Base-by-base conservation (phyloP, 2,329 filamentous ascomycete genomes). In the Cladophialophora yegresii region DNA sequence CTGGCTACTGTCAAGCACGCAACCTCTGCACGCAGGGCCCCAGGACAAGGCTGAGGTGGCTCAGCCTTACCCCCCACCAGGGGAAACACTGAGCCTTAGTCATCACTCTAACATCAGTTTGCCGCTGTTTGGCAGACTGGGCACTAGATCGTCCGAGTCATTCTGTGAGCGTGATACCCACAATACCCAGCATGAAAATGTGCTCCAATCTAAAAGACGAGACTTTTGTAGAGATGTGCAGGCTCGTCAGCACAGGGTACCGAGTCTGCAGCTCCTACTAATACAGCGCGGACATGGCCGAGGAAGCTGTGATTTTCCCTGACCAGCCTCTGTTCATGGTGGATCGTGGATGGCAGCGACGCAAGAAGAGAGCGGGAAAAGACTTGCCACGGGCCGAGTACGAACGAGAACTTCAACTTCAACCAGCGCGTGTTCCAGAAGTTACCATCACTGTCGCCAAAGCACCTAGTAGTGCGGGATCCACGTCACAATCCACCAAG, bases 271-370 rank as follows among this genome's bases (percentile, higher is more conserved):
- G 54, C 22, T 13, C 12, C 13, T n/a, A n/a, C 16, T 16, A 5
- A 9, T 30, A 16, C 12, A n/a, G 12, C 20, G 12, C 22, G 45
- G 30, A 10, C 23, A 68, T 68, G 67, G 58, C 58, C 6, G 67
- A 65, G 40, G 65, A 67, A 63, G 62, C 56, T 13, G 58, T 69
- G 20, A 61, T 69, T 16, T 67, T 65, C 20, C 67, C 67, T 2
- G 50, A 59, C 12, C 50, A 66, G 30, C 62, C 68, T 28, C 43
- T 70, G 4, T 67, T 70, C 47, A 68, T 70, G 63, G 64, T 70
- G 20, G 68, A 70, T 51, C 55, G 68, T 54, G 59, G 66, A 8
- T 68, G 66, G 68, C 61, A 68, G 28, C 60, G 66, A 12, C 59
- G 58, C 49, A 65, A 59, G 22, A 66, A 62, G 45, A 61, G 51